Evolutionary conservation across 345 rosid species (phyloP), one percentile per base, ranked within the genome.

Genomic region (Rhizophora apiculata): DNA sequence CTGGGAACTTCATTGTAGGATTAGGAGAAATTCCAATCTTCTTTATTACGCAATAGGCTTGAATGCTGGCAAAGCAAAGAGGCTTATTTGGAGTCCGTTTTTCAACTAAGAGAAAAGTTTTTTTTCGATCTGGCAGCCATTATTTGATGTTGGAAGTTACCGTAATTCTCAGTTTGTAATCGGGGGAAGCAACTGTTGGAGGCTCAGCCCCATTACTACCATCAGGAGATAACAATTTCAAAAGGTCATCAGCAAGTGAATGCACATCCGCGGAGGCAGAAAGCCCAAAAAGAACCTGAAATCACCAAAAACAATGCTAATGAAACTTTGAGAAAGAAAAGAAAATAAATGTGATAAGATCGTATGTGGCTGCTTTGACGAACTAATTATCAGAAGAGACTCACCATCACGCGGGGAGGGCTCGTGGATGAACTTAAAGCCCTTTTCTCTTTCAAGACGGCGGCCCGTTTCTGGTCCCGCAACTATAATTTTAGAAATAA

Each of bases 251-350:
- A 30, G 86, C 77, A 11, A 90, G 82, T 21, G 92, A 83, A 79
- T 82, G 81, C 37, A 89, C 16, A 59, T 87, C 75, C 72, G 74
- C 92, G 0, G 86, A 83, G 58, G 83, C 86, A 49, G 91, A 89
- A 55, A 93, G 97, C 24, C 92, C 91, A 75, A 89, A 91, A 69
- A 94, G 92, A 73, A 91, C 85, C 98, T 94, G 82, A 2, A 63
- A 65, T 29, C 34, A 69, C 21, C 1, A 71, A 68, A 64, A 8
- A 26, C 29, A 21, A 69, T n/a, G 21, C 18, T 11, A 64, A 60
- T 31, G 31, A 68, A 52, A n/a, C 37, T 4, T 21, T 5, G 49
- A 22, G 29, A 18, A 46, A 58, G 37, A 36, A 11, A 57, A 20
- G 2, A 21, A 58, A 58, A 15, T 13, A 22, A 48, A 16, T 52